Base-by-base conservation (phyloP, 805 yeast genomes). In the Starmerella bombi region DNA sequence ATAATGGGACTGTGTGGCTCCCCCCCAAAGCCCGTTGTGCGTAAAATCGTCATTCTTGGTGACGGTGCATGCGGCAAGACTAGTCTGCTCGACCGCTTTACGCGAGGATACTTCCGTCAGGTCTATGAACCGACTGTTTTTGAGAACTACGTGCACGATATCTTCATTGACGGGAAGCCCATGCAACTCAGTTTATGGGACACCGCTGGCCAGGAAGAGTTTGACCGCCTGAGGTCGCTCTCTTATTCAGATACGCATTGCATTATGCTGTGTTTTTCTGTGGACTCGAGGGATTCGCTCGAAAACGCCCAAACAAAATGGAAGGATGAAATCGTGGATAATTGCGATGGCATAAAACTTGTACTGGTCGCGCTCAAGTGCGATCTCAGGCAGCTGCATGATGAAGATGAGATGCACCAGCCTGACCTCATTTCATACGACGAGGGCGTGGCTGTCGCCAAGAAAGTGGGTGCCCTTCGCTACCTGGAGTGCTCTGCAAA, bases 51-150 rank as follows among this genome's bases (percentile, higher is more conserved):
- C 53, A 86, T 86, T 46, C 67, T 88, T 21, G 97, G 97, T 37
- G 96, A 88, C 63, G 96, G 97, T 74, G 96, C 97, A 18, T 88
- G 96, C 66, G 98, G 98, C 62, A 88, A 88, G 60, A 88, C 98
- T 2, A 86, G 96, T 9, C 68, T 91, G 40, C 68, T 88, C 56
- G 91, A 88, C 59, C 95, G 91, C 48, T 91, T 88, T 65, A 91
- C 98, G 5, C 69, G 95, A 52, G 98, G 98, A 1, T 91, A 88
- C 61, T 88, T 88, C 65, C 97, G 97, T 7, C 95, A 91, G 59
- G 97, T 88, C 17, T 88, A 88, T 61, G 98, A 86, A 58, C 98
- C 98, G 20, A 88, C 98, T 1, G 96, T 88, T 29, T 88, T 91
- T 62, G 97, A 88, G 59, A 88, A 88, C 64, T 88, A 88, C 59